These are phyloP conservation scores for Dillenia turbinata DNA, from an alignment of 164 flowering plant genomes.

Conservation along the genomic window DNA sequence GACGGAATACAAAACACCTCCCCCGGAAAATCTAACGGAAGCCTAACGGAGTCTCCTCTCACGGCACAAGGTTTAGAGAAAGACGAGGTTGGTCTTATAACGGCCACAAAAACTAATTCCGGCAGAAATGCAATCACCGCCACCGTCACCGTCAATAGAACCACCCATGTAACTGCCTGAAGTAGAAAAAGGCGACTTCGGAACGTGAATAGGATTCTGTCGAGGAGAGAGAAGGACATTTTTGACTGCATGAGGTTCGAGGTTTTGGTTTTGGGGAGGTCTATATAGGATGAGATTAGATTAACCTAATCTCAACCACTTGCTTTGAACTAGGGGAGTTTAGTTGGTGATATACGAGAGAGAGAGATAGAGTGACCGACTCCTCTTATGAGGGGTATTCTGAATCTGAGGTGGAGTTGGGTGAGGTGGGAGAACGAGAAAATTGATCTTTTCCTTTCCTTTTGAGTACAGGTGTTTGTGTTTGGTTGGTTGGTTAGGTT, in stretches of 20 bases:
- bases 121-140: constrained; percentile 60
- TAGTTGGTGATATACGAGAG: neutral
- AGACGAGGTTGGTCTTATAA: constrained; percentile 35
- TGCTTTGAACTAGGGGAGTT: constrained; percentile 4
- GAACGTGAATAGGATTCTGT: neutral
- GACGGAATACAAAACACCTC: constrained; percentile 55
- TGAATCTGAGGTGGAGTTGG: no score
- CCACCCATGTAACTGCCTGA: constrained; percentile 57
- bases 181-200: constrained; percentile 34
- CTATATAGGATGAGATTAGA: neutral
- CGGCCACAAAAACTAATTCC: constrained; percentile 48
- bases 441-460: no score
- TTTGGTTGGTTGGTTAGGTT: no score
- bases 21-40: constrained; percentile 54
- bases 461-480: no score
- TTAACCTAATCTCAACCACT: constrained; percentile 29
- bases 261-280: neutral
- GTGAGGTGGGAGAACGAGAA: no score
- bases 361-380: neutral
- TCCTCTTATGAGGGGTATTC: neutral
- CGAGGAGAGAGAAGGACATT: no score
- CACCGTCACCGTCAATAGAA: constrained; percentile 40
- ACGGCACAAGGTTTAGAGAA: constrained; percentile 23
- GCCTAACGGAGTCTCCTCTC: constrained; percentile 25
- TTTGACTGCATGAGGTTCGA: neutral